A percentile compares a stretch with the other conserved stretches of the same genome.
Evolutionary conservation across 148 eudicot species (phyloP).

Genomic region (Rhododendron griersonianum): DNA sequence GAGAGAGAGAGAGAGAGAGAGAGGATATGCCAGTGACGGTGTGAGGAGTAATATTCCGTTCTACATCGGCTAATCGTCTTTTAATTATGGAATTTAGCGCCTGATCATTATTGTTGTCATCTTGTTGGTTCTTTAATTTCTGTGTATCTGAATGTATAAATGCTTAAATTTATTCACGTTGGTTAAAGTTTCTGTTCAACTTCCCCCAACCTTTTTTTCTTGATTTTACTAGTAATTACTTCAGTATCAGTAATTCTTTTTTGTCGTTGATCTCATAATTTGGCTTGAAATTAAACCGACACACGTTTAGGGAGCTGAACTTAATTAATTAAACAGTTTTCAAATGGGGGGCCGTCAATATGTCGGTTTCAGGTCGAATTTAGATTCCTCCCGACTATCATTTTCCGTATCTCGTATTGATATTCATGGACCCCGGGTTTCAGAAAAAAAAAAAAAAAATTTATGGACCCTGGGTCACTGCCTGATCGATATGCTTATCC

Average conservation of each 20-base stretch:
- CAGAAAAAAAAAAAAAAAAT: background rate
- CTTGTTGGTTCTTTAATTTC: background rate
- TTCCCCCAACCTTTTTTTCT: background rate
- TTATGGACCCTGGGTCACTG: too few relatives aligned
- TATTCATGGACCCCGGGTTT: background rate
- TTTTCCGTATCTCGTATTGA: background rate
- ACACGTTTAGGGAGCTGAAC: background rate
- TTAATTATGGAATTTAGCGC: background rate
- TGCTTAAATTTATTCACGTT: background rate
- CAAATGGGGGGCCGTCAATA: background rate
- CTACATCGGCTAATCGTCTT: slow-evolving; percentile 4
- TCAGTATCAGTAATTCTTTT: background rate
- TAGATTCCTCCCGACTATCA: background rate
- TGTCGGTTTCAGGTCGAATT: background rate
- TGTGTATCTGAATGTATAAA: background rate
- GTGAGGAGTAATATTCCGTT: background rate
- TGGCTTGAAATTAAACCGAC: background rate
- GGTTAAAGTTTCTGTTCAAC: background rate
- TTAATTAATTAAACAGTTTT: too few relatives aligned
- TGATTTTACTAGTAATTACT: background rate
- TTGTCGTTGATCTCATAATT: background rate
- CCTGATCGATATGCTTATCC: too few relatives aligned
- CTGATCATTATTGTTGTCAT: background rate
- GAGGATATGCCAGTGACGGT: background rate
- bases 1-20: background rate